Conservation (phyloP, 2,329 filamentous ascomycete species). For the Elsinoe necatrix region DNA sequence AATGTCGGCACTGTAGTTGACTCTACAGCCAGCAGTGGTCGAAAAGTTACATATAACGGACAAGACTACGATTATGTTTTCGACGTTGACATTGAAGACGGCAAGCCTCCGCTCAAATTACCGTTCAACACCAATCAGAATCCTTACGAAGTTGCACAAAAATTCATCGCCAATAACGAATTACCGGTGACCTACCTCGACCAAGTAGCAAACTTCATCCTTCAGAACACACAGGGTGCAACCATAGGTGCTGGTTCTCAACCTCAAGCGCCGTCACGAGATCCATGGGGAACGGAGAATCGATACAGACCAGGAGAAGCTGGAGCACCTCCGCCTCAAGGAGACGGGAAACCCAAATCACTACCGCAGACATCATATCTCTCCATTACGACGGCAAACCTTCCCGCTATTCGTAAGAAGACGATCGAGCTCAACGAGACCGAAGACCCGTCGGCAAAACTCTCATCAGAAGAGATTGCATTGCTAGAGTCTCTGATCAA, state of each 20-base stretch:
- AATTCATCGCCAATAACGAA: conserved; percentile 83
- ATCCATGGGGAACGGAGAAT: conserved; percentile 70
- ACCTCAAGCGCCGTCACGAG: conserved; percentile 45
- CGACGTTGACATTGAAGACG: conserved; percentile 91
- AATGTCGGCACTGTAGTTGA: conserved; percentile 83
- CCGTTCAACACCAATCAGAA: conserved; percentile 90
- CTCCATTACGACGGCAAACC: conserved; percentile 64
- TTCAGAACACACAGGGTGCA: conserved; percentile 78
- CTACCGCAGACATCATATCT: conserved; percentile 76
- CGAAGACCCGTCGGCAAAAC: conserved; percentile 12
- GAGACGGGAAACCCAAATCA: conserved; percentile 45
- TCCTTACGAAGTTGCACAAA: conserved; percentile 82
- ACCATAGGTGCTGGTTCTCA: conserved; percentile 53
- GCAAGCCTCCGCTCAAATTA: conserved; percentile 85
- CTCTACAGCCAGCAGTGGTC: conserved; percentile 69
- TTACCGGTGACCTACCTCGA: conserved; percentile 81
- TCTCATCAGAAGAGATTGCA: conserved; percentile 48
- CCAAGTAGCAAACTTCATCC: conserved; percentile 86
- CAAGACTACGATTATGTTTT: conserved; percentile 95
- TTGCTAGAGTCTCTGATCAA: conserved; percentile 53
- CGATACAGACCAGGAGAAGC: conserved; percentile 68
- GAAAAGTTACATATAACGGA: conserved; percentile 57
- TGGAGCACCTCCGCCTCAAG: conserved; percentile 28
- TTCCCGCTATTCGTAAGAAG: conserved; percentile 64
- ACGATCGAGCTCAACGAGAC: conserved; percentile 59